A percentile compares a stretch with the other conserved stretches of the same genome.
Conservation (phyloP, 1,284 basidiomycete genomes). For the Rhodofomes roseus region DNA sequence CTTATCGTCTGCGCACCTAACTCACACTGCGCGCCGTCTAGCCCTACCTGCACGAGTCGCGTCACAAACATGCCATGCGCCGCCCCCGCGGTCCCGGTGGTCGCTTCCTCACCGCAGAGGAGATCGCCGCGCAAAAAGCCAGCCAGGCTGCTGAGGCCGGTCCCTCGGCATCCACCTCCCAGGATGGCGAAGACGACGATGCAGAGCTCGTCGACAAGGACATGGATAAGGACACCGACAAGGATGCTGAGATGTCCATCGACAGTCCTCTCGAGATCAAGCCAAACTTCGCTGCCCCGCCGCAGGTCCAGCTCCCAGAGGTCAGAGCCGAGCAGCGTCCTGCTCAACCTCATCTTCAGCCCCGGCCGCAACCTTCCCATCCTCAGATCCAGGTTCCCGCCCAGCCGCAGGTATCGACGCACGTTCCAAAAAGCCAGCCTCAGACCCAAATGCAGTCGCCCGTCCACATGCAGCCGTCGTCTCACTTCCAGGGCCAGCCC, state of each 20-base stretch:
- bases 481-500: constrained; percentile 15
- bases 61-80: constrained; percentile 97
- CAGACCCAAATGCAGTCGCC: constrained; percentile 3
- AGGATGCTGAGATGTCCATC: constrained; percentile 23
- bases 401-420: constrained; percentile 7
- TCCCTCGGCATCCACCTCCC: constrained; percentile 24
- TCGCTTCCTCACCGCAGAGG: constrained; percentile 92
- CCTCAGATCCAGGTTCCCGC: constrained; percentile 15
- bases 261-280: constrained; percentile 22
- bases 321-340: constrained; percentile 10
- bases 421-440: not conserved
- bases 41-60: constrained; percentile 96
- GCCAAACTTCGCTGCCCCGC: not conserved
- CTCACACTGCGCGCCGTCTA: constrained; percentile 29
- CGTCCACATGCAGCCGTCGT: constrained; percentile 11
- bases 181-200: constrained; percentile 36
- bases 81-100: constrained; percentile 95
- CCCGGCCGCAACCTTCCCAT: constrained; percentile 17
- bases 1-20: not conserved
- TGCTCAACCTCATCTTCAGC: constrained; percentile 18
- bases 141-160: constrained; percentile 29
- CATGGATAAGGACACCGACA: constrained; percentile 25
- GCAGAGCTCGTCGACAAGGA: constrained; percentile 22
- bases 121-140: constrained; percentile 80
- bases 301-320: constrained; percentile 5